phyloP scores from a whole-genome alignment of 1,284 basidiomycete genomes.

The Cerioporus squamosus region DNA sequence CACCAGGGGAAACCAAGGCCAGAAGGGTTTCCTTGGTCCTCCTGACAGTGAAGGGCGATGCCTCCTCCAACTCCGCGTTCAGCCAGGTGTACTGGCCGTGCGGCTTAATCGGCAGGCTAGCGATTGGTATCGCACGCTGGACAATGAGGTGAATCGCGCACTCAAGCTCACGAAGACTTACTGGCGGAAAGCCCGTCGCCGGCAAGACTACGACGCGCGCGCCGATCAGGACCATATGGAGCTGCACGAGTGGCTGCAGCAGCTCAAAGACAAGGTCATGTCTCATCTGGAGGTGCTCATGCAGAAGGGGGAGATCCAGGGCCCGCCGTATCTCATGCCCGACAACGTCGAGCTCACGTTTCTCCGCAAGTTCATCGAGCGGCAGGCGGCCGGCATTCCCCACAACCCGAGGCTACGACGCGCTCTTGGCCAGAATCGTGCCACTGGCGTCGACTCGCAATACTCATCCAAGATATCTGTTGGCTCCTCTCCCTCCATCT shows the following conservation, averaged over 20 bases:
- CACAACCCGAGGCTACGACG: conserved; percentile 77
- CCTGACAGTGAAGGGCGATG: conserved; percentile 73
- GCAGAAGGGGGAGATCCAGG: conserved; percentile 83
- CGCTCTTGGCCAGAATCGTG: conserved; percentile 27
- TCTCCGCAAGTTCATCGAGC: conserved; percentile 78
- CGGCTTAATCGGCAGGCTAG: conserved; percentile 72
- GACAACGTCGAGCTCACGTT: conserved; percentile 77
- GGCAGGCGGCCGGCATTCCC: conserved; percentile 68
- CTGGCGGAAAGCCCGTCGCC: conserved; percentile 75
- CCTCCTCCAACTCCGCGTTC: conserved; percentile 73
- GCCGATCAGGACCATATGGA: conserved; percentile 87
- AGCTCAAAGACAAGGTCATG: conserved; percentile 85
- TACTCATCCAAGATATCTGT: conserved; percentile 25
- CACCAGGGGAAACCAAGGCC: conserved; percentile 82
- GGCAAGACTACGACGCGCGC: conserved; percentile 80
- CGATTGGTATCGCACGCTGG: conserved; percentile 78
- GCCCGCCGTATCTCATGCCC: conserved; percentile 78
- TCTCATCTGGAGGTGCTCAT: conserved; percentile 80
- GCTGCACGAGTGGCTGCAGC: conserved; percentile 81
- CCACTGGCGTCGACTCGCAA: conserved; percentile 26
- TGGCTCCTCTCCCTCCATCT: conserved; percentile 27
- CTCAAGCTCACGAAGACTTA: conserved; percentile 83
- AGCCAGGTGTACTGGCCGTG: conserved; percentile 78
- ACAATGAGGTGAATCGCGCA: conserved; percentile 74
- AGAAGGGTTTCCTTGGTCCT: conserved; percentile 73